Conservation (phyloP, 1,139 yeast species). For the Meyerozyma carpophila region DNA sequence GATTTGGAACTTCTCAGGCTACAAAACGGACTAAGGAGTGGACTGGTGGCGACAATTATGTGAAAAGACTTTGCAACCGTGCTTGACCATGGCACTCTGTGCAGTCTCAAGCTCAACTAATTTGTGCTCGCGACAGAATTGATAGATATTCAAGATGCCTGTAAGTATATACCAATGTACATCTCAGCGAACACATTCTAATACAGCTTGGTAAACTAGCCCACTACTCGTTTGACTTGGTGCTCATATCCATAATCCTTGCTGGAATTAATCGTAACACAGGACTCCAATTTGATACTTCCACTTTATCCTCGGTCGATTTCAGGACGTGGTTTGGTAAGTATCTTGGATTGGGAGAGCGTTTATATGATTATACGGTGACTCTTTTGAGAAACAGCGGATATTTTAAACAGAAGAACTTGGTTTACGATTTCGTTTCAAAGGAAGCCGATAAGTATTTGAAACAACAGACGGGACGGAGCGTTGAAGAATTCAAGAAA, state of each 20-base stretch:
- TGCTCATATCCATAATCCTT: constrained; percentile 54
- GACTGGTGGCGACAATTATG: constrained; percentile 47
- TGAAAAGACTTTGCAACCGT: constrained; percentile 32
- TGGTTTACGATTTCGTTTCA: constrained; percentile 32
- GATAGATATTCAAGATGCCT: constrained; percentile 5
- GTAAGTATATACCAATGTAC: constrained; percentile 9
- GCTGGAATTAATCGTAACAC: constrained; percentile 65
- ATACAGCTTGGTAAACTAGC: constrained; percentile 45
- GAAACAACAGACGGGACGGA: constrained; percentile 25
- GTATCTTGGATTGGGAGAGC: constrained; percentile 52
- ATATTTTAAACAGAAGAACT: constrained; percentile 39
- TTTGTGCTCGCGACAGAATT: background rate
- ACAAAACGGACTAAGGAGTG: constrained; percentile 59
- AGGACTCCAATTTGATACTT: constrained; percentile 48
- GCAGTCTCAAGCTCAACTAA: background rate
- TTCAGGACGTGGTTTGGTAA: constrained; percentile 48
- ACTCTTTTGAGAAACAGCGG: constrained; percentile 35
- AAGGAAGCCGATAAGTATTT: constrained; percentile 23
- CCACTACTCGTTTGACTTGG: constrained; percentile 55
- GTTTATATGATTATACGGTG: constrained; percentile 42
- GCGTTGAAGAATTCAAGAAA: constrained; percentile 18
- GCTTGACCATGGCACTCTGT: background rate
- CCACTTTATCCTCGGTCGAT: constrained; percentile 45
- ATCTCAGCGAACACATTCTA: background rate
- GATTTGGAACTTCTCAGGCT: constrained; percentile 36